A percentile compares a stretch with the other conserved stretches of the same genome.
These are phyloP conservation scores for Lippia alba DNA, from an alignment of 305 asterid species.

Conservation along the genomic window DNA sequence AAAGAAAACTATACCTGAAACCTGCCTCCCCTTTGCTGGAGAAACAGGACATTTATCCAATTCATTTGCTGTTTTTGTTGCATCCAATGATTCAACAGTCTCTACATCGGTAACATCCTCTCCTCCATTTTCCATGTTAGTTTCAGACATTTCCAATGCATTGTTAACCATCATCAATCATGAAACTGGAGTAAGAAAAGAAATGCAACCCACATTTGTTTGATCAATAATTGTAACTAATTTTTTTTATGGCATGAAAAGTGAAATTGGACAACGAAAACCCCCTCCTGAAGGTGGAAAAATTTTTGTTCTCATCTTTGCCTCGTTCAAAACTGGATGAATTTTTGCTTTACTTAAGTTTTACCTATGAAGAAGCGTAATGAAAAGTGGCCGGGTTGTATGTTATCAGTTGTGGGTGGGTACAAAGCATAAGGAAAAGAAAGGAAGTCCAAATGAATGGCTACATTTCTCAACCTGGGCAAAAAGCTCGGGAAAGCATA, in stretches of 20 bases:
- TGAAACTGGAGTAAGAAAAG: background rate
- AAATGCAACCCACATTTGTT: background rate
- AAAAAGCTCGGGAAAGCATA: slow-evolving; percentile 48
- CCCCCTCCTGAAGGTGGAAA: slow-evolving; percentile 5
- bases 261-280: slow-evolving; percentile 16
- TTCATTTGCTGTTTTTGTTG: slow-evolving; percentile 32
- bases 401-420: no score
- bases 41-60: slow-evolving; percentile 38
- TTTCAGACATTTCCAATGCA: slow-evolving; percentile 32
- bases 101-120: slow-evolving; percentile 30
- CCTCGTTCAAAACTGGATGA: background rate
- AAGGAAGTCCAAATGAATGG: no score
- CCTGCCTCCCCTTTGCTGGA: slow-evolving; percentile 33
- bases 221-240: background rate
- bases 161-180: slow-evolving; percentile 7
- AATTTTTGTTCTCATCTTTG: slow-evolving; percentile 15
- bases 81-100: slow-evolving; percentile 25
- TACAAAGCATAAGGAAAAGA: background rate
- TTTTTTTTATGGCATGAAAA: slow-evolving; percentile 3
- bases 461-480: slow-evolving; percentile 11
- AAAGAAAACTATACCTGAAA: slow-evolving; percentile 44
- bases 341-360: slow-evolving; percentile 1
- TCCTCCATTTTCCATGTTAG: slow-evolving; percentile 29
- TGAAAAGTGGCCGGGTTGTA: slow-evolving; percentile 28
- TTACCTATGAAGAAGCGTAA: background rate